These are phyloP conservation scores for Coleophoma cylindrospora DNA, from an alignment of 2,329 filamentous ascomycete species.

Conservation along the genomic window DNA sequence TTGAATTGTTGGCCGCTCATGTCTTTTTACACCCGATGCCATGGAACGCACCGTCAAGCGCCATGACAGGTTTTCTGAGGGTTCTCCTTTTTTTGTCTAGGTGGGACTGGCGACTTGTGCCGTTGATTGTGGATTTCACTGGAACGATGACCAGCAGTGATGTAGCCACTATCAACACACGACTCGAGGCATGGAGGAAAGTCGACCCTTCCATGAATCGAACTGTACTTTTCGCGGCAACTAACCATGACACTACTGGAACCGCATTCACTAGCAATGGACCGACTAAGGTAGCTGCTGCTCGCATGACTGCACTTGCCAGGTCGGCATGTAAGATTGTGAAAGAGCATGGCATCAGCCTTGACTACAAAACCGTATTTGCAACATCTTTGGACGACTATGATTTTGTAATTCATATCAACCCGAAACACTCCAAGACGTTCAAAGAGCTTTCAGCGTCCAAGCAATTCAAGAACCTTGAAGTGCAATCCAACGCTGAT, in stretches of 20 bases:
- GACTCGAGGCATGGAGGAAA: conserved; percentile 79
- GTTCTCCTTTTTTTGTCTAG: conserved; percentile 73
- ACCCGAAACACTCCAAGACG: conserved; percentile 24
- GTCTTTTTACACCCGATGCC: conserved; percentile 79
- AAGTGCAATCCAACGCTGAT: conserved; percentile 44
- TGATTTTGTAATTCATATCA: conserved; percentile 76
- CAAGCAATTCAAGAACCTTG: conserved; percentile 75
- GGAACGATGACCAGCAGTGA: conserved; percentile 58
- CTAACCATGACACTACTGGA: conserved; percentile 72
- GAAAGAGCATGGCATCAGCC: conserved; percentile 41
- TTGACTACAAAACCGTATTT: conserved; percentile 63
- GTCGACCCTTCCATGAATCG: conserved; percentile 87
- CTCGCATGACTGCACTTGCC: conserved; percentile 76
- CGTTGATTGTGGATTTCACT: conserved; percentile 74
- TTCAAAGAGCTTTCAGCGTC: conserved; percentile 30
- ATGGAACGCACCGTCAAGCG: conserved; percentile 71
- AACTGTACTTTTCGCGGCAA: conserved; percentile 75
- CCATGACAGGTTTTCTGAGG: conserved; percentile 75
- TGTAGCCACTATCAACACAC: conserved; percentile 58
- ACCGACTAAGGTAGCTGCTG: conserved; percentile 78
- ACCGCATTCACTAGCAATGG: conserved; percentile 72
- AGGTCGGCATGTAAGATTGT: conserved; percentile 66
- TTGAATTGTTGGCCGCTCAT: conserved; percentile 77
- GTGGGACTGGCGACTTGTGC: conserved; percentile 89
- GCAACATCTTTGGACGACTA: conserved; percentile 70